Evolutionary conservation across 1,139 yeast genomes (phyloP), one percentile per base, ranked within the genome.

Genomic region (Saccharomyces hybrid): DNA sequence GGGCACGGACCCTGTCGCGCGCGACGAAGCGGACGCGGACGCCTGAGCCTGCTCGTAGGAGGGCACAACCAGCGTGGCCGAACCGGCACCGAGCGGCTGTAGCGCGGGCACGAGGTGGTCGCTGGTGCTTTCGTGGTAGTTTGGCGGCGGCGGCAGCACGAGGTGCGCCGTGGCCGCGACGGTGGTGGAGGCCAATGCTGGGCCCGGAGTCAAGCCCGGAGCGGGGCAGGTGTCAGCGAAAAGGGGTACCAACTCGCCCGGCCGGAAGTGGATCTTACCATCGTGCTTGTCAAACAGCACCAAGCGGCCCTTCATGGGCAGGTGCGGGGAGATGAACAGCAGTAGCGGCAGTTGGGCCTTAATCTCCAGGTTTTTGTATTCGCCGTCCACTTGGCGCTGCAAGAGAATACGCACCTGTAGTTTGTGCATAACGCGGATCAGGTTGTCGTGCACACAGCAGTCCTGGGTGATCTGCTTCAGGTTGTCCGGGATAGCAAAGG

Each of bases 331-430:
- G 4, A 83, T 71, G 64, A 80, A 86, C 2, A 86, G 67, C 29
- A 73, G 71, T 2, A 86, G 73, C 0, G 93, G 91, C 44, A 86
- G 68, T 53, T 82, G 82, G 4, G 89, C 88, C 52, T 62, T 62
- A 51, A 67, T 65, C 52, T 66, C 69, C 26, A 65, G 54, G 26
- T 55, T 58, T 28, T 61, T 59, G 44, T 57, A 55, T 2, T 52
- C 53, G 2, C 54, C 56, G 2, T 48, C 53, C 46, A 49, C 48
- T 11, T 50, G 48, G 32, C 60, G 58, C 41, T 56, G 55, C 56
- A 67, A 51, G 9, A 54, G 50, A 5, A 68, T 61, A 21, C 59
- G 60, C 4, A 68, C 60, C 7, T 56, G 52, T 8, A 69, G 52
- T 53, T 64, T 62, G 56, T 69, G 72, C 24, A 64, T 58, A 19